These are phyloP conservation scores for Leccinum angustisporum DNA, from an alignment of 1,284 basidiomycete species.

Conservation along the genomic window DNA sequence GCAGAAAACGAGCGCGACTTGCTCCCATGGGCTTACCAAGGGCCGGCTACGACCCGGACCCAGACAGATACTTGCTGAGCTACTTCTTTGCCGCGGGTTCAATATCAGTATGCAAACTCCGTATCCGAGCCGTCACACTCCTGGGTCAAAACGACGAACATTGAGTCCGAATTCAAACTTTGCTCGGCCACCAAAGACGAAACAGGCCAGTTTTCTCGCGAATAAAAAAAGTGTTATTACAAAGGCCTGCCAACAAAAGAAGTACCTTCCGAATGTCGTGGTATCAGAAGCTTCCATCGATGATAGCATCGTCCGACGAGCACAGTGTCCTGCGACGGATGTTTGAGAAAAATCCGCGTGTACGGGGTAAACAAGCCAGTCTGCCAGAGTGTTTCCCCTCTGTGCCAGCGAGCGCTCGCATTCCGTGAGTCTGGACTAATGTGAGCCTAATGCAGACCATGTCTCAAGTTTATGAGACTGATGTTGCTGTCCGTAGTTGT, in stretches of 20 bases:
- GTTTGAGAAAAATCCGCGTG: slow-evolving; percentile 12
- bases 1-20: background rate
- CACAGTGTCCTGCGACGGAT: slow-evolving; percentile 16
- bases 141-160: slow-evolving; percentile 16
- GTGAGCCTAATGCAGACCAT: slow-evolving; percentile 18
- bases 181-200: slow-evolving; percentile 12
- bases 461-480: slow-evolving; percentile 5
- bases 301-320: background rate
- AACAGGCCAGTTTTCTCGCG: background rate
- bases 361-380: background rate
- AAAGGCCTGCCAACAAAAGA: background rate
- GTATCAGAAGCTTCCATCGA: background rate
- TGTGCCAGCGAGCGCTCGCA: background rate
- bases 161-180: slow-evolving; percentile 14
- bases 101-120: background rate
- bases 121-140: background rate
- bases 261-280: background rate
- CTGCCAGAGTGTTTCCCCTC: background rate
- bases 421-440: slow-evolving; percentile 30
- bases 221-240: background rate
- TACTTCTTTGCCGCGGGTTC: background rate
- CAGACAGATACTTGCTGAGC: background rate
- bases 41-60: background rate
- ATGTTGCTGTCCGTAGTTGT: slow-evolving; percentile 22
- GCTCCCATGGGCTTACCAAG: background rate